phyloP scores from a whole-genome alignment of 208 protist species.

The Acanthamoeba polyphaga region DNA sequence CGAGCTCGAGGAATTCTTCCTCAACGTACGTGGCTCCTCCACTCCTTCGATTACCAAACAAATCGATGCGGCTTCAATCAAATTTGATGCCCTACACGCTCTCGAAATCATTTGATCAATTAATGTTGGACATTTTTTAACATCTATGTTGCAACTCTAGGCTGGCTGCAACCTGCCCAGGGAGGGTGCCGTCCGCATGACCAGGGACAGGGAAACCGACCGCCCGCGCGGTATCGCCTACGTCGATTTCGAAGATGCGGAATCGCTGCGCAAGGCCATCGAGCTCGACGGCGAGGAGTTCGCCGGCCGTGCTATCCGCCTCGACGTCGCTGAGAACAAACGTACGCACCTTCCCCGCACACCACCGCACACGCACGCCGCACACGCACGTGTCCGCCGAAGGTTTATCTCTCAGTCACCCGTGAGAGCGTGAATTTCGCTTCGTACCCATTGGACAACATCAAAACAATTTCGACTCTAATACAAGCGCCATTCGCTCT shows the following conservation, averaged over 20 bases:
- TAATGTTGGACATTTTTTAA: neutral
- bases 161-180: conserved; percentile 29
- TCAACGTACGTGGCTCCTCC: neutral
- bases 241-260: conserved; percentile 74
- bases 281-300: conserved; percentile 38
- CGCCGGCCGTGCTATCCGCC: neutral
- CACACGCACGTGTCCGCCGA: neutral
- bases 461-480: neutral
- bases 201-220: conserved; percentile 15
- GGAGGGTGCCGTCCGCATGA: conserved; percentile 30
- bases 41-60: too few species aligned
- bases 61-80: too few species aligned
- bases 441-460: neutral
- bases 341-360: neutral
- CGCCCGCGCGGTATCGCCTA: conserved; percentile 51
- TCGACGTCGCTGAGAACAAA: conserved; percentile 71
- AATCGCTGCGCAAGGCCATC: conserved; percentile 52
- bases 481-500: conserved; percentile 19
- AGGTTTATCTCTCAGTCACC: neutral
- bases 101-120: too few species aligned
- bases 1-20: conserved; percentile 71
- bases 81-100: neutral
- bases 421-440: neutral
- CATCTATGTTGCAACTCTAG: neutral
- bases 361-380: neutral